Conservation (phyloP, 169 alveolate genomes). For the Pseudocohnilembus persalinus region DNA sequence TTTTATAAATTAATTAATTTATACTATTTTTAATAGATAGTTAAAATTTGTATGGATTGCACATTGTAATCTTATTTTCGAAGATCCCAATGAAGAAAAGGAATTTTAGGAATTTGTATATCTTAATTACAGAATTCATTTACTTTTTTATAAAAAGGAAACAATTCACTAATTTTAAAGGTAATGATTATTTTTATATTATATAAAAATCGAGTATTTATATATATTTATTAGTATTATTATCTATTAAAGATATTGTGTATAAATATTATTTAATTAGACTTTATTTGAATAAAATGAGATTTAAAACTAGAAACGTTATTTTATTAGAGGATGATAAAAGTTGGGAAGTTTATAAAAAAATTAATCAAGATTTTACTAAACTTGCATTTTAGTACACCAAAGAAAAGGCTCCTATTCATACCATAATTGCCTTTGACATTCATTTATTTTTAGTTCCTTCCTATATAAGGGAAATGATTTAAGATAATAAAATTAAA, state of each 20-base stretch:
- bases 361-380: conserved; percentile 10
- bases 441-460: conserved; percentile 18
- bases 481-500: neutral
- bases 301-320: neutral
- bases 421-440: conserved; percentile 5
- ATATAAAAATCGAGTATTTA: too few relatives aligned
- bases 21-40: too few relatives aligned
- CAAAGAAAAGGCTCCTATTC: neutral
- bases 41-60: conserved; percentile 16
- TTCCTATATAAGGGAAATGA: neutral
- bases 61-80: conserved; percentile 5
- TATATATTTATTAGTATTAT: too few relatives aligned
- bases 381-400: neutral
- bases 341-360: conserved; percentile 27
- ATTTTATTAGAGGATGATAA: conserved; percentile 21
- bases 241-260: too few relatives aligned
- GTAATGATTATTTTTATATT: too few relatives aligned
- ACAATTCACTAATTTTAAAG: neutral
- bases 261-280: neutral
- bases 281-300: conserved; percentile 1
- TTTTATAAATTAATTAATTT: too few relatives aligned
- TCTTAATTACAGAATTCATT: conserved; percentile 1
- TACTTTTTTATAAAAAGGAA: neutral
- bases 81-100: conserved; percentile 1
- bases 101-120: conserved; percentile 1